Conservation (phyloP, 441 rosid genomes). For the Erodium texanum region DNA sequence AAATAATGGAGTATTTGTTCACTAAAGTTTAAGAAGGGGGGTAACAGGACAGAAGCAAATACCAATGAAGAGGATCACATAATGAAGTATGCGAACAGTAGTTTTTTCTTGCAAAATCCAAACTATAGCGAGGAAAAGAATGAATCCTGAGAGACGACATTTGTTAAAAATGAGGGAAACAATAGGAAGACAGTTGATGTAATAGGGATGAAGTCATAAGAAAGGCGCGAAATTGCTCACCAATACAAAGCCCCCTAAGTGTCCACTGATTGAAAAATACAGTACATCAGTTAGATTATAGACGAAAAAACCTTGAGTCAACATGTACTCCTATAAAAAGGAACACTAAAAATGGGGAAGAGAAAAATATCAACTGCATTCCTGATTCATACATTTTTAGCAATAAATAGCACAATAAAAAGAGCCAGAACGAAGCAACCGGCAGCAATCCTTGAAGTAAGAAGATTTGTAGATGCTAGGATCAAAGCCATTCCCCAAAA, state of each 20-base stretch:
- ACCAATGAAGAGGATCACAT: constrained; percentile 86
- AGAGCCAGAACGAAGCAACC: constrained; percentile 68
- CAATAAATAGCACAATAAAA: constrained; percentile 64
- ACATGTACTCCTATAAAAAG: not conserved
- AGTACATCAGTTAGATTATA: constrained; percentile 17
- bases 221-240: constrained; percentile 28
- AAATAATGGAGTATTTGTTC: not conserved
- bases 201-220: not conserved
- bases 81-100: constrained; percentile 59
- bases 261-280: constrained; percentile 61
- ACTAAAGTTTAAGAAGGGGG: not conserved
- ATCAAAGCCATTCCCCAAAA: constrained; percentile 96
- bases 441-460: constrained; percentile 80
- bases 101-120: constrained; percentile 85
- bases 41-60: constrained; percentile 12
- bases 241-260: constrained; percentile 80
- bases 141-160: constrained; percentile 47
- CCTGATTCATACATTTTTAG: constrained; percentile 57
- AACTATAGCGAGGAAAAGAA: constrained; percentile 56
- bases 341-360: not conserved
- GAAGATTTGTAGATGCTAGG: constrained; percentile 75
- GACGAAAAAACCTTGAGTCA: not conserved
- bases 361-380: not conserved
- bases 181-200: not conserved
- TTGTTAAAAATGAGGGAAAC: not conserved